phyloP scores from a whole-genome alignment of 2,329 filamentous ascomycete genomes.

The Anthostomella pinea region DNA sequence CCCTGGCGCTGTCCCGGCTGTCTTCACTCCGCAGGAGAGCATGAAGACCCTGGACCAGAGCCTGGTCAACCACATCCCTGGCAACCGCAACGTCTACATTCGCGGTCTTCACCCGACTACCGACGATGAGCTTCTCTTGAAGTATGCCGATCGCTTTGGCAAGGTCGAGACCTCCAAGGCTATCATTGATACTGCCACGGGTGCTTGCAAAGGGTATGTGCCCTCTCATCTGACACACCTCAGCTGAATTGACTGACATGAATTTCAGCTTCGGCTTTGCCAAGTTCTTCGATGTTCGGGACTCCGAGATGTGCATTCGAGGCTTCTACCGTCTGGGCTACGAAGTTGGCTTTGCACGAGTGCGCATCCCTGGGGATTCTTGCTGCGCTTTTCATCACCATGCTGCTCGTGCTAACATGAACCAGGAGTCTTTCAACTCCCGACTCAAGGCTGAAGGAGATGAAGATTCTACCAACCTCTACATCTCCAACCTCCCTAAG shows the following conservation, averaged over 20 bases:
- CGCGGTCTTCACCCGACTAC: slow-evolving; percentile 93
- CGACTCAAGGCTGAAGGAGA: slow-evolving; percentile 96
- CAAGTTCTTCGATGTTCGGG: slow-evolving; percentile 82
- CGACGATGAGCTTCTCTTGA: slow-evolving; percentile 81
- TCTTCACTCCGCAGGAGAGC: slow-evolving; percentile 79
- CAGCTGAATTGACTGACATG: slow-evolving; percentile 27
- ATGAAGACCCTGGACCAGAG: slow-evolving; percentile 91
- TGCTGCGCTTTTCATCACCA: slow-evolving; percentile 5
- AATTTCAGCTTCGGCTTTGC: slow-evolving; percentile 84
- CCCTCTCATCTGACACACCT: neutral
- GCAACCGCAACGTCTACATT: slow-evolving; percentile 98
- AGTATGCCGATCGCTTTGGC: slow-evolving; percentile 84
- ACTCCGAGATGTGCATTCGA: slow-evolving; percentile 94
- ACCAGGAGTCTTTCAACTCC: slow-evolving; percentile 93
- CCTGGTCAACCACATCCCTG: slow-evolving; percentile 83
- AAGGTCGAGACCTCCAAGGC: slow-evolving; percentile 96
- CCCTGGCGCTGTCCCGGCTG: slow-evolving; percentile 84
- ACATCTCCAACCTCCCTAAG: slow-evolving; percentile 95
- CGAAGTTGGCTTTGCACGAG: slow-evolving; percentile 94
- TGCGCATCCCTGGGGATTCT: slow-evolving; percentile 40
- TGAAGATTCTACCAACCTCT: slow-evolving; percentile 86
- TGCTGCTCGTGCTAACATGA: neutral
- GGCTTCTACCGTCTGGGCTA: slow-evolving; percentile 94
- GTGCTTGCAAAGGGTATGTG: slow-evolving; percentile 89
- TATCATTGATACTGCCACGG: slow-evolving; percentile 91